These are phyloP conservation scores for Boletus fagicola DNA, from an alignment of 768 basidiomycete genomes.

Conservation along the genomic window DNA sequence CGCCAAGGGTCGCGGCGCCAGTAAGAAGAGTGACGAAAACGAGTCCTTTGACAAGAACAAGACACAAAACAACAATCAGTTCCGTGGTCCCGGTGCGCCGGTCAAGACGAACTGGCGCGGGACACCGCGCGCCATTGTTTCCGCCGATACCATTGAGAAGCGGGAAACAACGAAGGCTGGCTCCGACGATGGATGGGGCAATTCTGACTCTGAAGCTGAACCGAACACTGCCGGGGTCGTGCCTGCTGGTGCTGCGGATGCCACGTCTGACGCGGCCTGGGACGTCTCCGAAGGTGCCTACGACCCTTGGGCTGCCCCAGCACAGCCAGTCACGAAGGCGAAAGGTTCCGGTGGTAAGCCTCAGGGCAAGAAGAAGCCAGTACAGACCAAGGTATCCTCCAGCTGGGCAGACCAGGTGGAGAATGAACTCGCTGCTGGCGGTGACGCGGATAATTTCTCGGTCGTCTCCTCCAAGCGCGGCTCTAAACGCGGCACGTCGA, in stretches of 20 bases:
- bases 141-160: slow-evolving; percentile 25
- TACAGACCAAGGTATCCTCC: slow-evolving; percentile 1
- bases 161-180: slow-evolving; percentile 16
- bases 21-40: slow-evolving; percentile 10
- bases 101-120: slow-evolving; percentile 34
- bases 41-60: not conserved
- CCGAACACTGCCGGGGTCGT: slow-evolving; percentile 4
- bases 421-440: slow-evolving; percentile 4
- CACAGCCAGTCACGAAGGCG: slow-evolving; percentile 6
- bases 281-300: slow-evolving; percentile 15
- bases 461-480: slow-evolving; percentile 13
- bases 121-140: slow-evolving; percentile 26
- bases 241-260: slow-evolving; percentile 1
- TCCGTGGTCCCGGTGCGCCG: slow-evolving; percentile 31
- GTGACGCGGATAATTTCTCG: not conserved
- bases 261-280: slow-evolving; percentile 25
- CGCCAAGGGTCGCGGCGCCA: slow-evolving; percentile 7
- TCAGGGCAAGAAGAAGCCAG: slow-evolving; percentile 10
- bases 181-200: slow-evolving; percentile 21
- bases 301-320: slow-evolving; percentile 22
- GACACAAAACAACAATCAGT: slow-evolving; percentile 16
- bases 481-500: slow-evolving; percentile 13
- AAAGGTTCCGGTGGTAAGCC: not conserved
- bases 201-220: slow-evolving; percentile 16
- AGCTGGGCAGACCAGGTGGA: slow-evolving; percentile 34